These are phyloP conservation scores for Cyclospora cayetanensis DNA, from an alignment of 169 alveolate genomes.

Conservation along the genomic window DNA sequence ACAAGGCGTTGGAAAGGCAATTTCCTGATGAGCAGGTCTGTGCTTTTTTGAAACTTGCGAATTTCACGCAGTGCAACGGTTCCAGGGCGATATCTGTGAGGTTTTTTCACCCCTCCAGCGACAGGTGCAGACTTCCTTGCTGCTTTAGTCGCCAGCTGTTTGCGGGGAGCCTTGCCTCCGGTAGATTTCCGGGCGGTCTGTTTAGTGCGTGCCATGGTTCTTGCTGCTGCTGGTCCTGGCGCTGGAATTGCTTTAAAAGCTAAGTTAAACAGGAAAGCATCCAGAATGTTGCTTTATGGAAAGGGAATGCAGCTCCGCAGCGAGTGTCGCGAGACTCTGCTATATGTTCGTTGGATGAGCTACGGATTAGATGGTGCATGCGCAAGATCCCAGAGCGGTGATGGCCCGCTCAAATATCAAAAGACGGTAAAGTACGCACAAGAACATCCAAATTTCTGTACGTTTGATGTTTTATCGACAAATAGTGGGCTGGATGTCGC, in stretches of 20 bases:
- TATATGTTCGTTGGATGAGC: no score
- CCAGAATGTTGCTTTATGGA: neutral
- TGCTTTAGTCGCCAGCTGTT: slow-evolving; percentile 96
- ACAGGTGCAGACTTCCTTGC: slow-evolving; percentile 96
- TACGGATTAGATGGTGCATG: no score
- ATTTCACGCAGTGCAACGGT: slow-evolving; percentile 99
- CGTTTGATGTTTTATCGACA: no score
- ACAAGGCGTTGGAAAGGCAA: slow-evolving; percentile 99
- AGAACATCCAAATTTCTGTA: no score
- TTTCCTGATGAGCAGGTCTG: slow-evolving; percentile 97
- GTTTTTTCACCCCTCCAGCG: slow-evolving; percentile 93
- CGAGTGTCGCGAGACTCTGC: no score
- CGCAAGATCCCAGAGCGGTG: no score
- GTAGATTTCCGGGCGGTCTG: slow-evolving; percentile 98
- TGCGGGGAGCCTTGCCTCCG: slow-evolving; percentile 98
- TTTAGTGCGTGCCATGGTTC: slow-evolving; percentile 96
- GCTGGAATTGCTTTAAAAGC: neutral
- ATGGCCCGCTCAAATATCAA: no score
- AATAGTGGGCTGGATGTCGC: no score
- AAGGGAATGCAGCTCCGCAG: neutral
- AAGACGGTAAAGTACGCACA: no score
- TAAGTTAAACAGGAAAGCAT: neutral
- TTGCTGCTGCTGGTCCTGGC: neutral
- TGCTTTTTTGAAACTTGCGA: slow-evolving; percentile 97
- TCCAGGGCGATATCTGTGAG: slow-evolving; percentile 98